Evolutionary conservation across 805 yeast species (phyloP), one percentile per base, ranked within the genome.

Genomic region (Hanseniaspora occidentalis): DNA sequence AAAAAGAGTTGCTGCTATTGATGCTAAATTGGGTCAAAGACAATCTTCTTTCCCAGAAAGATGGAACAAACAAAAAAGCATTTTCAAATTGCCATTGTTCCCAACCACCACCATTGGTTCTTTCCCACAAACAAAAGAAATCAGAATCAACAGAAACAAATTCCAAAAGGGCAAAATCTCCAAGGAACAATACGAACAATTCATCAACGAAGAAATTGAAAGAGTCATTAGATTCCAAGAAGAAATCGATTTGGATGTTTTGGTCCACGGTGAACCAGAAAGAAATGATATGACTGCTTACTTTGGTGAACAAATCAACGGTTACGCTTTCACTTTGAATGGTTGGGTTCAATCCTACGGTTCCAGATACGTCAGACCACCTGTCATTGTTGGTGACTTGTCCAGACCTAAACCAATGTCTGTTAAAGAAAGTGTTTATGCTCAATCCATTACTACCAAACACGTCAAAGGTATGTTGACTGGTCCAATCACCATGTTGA

Each of bases 271-370:
- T 75, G 99, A 92, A 76, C 98, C 99, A 69, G 98, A 92, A 79
- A 84, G 99, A 79, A 92, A 92, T 75, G 99, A 92, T 75, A 92
- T 92, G 99, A 98, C 92, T 61, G 98, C 92, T 77, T 92, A 89
- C 81, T 92, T 92, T 54, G 99, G 98, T 76, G 98, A 92, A 75
- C 86, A 85, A 75, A 75, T 92, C 66, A 82, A 84, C 64, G 99
- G 99, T 70, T 92, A 83, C 66, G 95, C 95, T 56, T 92, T 92
- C 79, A 92, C 98, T 70, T 73, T 83, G 56, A 85, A 85, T 77
- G 99, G 99, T 70, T 92, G 99, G 99, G 99, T 92, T 60, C 99
- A 92, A 77, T 92, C 98, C 54, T 92, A 89, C 69, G 99, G 99
- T 77, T 88, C 98, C 53, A 84, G 99, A 76, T 92, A 92, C 72